Base-by-base conservation (phyloP, 805 yeast genomes). In the Ogataea angusta region DNA sequence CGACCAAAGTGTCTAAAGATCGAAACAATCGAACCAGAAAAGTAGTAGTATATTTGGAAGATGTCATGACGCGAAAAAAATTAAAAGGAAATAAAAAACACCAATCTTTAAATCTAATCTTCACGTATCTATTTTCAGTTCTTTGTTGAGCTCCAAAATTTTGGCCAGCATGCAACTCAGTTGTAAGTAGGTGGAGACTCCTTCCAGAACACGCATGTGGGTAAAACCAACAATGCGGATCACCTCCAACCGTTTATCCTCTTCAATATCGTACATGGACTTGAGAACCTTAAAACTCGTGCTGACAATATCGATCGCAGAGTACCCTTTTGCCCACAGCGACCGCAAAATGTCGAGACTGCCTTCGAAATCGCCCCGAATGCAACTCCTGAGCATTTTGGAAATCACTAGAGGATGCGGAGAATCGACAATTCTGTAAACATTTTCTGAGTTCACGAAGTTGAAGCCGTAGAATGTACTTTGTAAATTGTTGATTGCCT, bases 381-480 rank as follows among this genome's bases (percentile, higher is more conserved):
- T 30, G 3, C 57, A 47, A 5, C 47, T 32, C 36, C 85, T 60
- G 28, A 85, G 64, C 80, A 85, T 81, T 52, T 79, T 79, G 51
- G 78, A 78, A 27, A 93, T 82, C 5, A 86, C 80, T 36, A 89
- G 63, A 0, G 99, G 99, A 64, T 93, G 98, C 2, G 99, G 99
- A 39, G 89, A 84, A 60, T 93, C 99, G 3, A 93, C 98, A 43
- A 93, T 86, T 59, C 85, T 87, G 72, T 89, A 93, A 13, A 93
- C 99, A 54, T 90, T 91, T 29, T 85, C 88, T 34, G 88, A 88
- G 56, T 80, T 85, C n/a, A 93, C 96, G 40, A 85, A 73, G 3
- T 85, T 90, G 65, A 90, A 90, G 2, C 99, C 99, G 1, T 96
- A 88, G 23, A 82, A 91, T 0, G 97, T 89, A 56, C 95, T 82